Base-by-base conservation (phyloP, 345 rosid species). In the Aquilaria yunnanensis region DNA sequence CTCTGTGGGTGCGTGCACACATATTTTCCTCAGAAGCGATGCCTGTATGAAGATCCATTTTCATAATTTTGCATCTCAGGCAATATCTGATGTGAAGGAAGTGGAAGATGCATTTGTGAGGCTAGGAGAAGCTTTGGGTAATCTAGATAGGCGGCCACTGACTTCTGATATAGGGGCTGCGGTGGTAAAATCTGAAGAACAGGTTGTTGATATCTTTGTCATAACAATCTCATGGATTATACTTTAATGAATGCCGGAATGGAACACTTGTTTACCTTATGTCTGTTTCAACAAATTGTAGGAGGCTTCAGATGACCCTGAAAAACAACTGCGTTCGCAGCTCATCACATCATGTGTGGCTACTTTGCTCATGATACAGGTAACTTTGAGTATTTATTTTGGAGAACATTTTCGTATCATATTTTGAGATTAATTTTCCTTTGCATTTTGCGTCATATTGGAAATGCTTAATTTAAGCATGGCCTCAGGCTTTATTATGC, bases 331-430 rank as follows among this genome's bases (percentile, higher is more conserved):
- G 58, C 97, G 91, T 32, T 80, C 88, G 0, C 91, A 89, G 67
- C 85, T 91, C 12, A 81, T 91, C 68, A 73, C 88, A 32, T 89
- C 99, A 12, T 91, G 97, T 61, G 96, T 91, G 12, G 88, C 96
- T 66, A 67, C 96, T 58, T 77, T 87, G 83, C 84, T 82, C 64
- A 85, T 89, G 96, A 78, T 91, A 68, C 96, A 87, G 96, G 99
- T 86, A 78, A 77, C 60, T 33, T 12, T 29, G 49, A 48, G 37
- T 34, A 10, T 59, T n/a, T 34, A 10, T 59, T 37, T 37, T 37
- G 43, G 7, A 2, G 43, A 37, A 37, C 10, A 12, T 45, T 31
- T 23, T 23, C 23, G 23, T 23, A 23, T 23, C 23, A 37, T 37
- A 37, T 2, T 9, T 9, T 37, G 43, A 37, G 43, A 37, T 37